phyloP scores from a whole-genome alignment of 2,329 filamentous ascomycete genomes.

The Thelonectria blattea region DNA sequence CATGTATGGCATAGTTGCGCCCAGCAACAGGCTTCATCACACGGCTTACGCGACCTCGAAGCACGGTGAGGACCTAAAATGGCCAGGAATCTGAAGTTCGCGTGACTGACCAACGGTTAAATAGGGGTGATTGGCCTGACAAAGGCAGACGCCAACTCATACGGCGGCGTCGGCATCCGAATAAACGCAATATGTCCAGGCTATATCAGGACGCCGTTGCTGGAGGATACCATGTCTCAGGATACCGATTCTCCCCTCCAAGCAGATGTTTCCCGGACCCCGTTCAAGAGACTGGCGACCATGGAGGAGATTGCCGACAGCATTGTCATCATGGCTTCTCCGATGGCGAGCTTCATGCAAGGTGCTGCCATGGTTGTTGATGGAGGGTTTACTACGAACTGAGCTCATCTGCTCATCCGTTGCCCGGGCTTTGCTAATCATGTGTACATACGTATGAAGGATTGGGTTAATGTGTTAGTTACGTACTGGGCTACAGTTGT shows the following conservation, averaged over 20 bases:
- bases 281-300: constrained; percentile 53
- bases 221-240: constrained; percentile 35
- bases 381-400: constrained; percentile 48
- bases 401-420: not conserved
- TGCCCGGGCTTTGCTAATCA: not conserved
- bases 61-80: constrained; percentile 46
- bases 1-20: constrained; percentile 56
- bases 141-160: constrained; percentile 58
- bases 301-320: constrained; percentile 61
- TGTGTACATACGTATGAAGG: not conserved
- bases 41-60: constrained; percentile 59
- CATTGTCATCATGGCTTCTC: constrained; percentile 57
- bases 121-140: constrained; percentile 57
- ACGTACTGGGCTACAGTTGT: not conserved
- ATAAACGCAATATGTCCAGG: constrained; percentile 68
- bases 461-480: not conserved
- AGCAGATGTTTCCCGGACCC: constrained; percentile 51
- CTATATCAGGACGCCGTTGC: constrained; percentile 52
- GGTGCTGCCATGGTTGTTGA: constrained; percentile 55
- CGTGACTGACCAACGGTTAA: not conserved
- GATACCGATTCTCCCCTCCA: constrained; percentile 40
- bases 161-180: constrained; percentile 57
- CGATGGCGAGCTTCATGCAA: constrained; percentile 59
- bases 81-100: too few relatives aligned
- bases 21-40: constrained; percentile 43